phyloP scores from a whole-genome alignment of 495 filamentous ascomycete genomes.

The Immersiella caudata region DNA sequence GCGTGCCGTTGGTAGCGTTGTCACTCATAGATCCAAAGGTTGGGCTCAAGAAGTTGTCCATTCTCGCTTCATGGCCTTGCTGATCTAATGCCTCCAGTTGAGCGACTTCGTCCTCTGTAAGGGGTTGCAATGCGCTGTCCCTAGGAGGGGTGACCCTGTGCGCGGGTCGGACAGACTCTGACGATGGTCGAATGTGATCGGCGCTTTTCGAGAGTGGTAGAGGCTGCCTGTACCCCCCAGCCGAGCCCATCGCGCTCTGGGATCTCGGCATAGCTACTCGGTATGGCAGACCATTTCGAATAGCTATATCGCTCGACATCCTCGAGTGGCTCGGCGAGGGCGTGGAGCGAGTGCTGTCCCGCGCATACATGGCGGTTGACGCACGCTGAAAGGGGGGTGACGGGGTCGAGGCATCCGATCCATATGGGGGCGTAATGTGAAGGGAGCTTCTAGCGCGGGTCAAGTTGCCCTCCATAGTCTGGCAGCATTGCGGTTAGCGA shows the following conservation, averaged over 20 bases:
- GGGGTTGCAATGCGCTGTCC: slow-evolving; percentile 38
- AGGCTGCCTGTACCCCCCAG: slow-evolving; percentile 52
- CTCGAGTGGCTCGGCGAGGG: slow-evolving; percentile 41
- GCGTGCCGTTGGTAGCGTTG: slow-evolving; percentile 20
- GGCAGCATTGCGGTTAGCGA: slow-evolving; percentile 7
- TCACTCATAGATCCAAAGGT: slow-evolving; percentile 37
- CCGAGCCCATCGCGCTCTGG: slow-evolving; percentile 52
- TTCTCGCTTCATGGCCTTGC: slow-evolving; percentile 32
- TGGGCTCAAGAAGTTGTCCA: slow-evolving; percentile 44
- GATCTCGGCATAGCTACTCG: slow-evolving; percentile 43
- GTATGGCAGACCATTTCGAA: slow-evolving; percentile 42
- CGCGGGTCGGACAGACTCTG: slow-evolving; percentile 26
- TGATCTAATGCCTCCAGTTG: slow-evolving; percentile 33
- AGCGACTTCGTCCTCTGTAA: slow-evolving; percentile 44
- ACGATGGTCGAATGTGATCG: slow-evolving; percentile 37
- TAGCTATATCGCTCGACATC: slow-evolving; percentile 49
- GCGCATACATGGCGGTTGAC: slow-evolving; percentile 34
- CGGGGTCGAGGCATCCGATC: slow-evolving; percentile 52
- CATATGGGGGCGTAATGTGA: slow-evolving; percentile 61
- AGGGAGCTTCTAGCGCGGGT: slow-evolving; percentile 76
- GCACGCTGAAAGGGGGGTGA: slow-evolving; percentile 45
- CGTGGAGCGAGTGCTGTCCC: slow-evolving; percentile 26
- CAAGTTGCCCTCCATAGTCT: slow-evolving; percentile 93
- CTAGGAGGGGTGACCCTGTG: slow-evolving; percentile 28
- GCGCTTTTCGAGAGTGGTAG: slow-evolving; percentile 42